Percentiles rank a stretch among this genome's conserved stretches.
These are phyloP conservation scores for Cladophialophora exuberans DNA, from an alignment of 2,329 filamentous ascomycete genomes.

Conservation along the genomic window DNA sequence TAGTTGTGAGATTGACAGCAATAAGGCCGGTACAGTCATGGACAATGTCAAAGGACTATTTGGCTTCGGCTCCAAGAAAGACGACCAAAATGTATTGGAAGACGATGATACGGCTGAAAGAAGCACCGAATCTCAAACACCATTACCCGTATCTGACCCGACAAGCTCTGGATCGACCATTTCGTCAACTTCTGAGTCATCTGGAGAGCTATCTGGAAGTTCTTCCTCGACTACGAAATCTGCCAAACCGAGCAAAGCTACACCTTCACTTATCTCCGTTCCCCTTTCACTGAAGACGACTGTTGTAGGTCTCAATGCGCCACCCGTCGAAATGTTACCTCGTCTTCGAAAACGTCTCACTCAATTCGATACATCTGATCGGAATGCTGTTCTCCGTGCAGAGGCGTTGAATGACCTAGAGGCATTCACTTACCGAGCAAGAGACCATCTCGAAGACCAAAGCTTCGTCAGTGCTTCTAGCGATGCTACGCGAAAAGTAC, in stretches of 20 bases:
- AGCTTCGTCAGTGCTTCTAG: slow-evolving; percentile 74
- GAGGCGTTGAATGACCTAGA: slow-evolving; percentile 93
- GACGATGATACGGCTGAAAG: slow-evolving; percentile 54
- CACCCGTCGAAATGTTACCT: slow-evolving; percentile 42
- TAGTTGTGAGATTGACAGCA: slow-evolving; percentile 79
- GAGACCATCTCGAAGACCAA: slow-evolving; percentile 79
- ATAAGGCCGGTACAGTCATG: slow-evolving; percentile 78
- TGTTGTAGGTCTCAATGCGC: slow-evolving; percentile 47
- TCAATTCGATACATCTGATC: slow-evolving; percentile 85
- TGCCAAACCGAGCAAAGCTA: slow-evolving; percentile 47
- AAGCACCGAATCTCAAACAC: slow-evolving; percentile 32
- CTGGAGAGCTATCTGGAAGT: slow-evolving; percentile 40
- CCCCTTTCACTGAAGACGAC: slow-evolving; percentile 54
- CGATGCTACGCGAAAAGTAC: slow-evolving; percentile 64
- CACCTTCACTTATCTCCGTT: slow-evolving; percentile 56
- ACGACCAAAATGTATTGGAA: slow-evolving; percentile 72
- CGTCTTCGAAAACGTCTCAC: slow-evolving; percentile 72
- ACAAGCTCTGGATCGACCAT: slow-evolving; percentile 37
- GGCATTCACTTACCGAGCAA: slow-evolving; percentile 84
- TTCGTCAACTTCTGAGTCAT: slow-evolving; percentile 45
- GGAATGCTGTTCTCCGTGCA: slow-evolving; percentile 73
- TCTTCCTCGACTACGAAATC: slow-evolving; percentile 41
- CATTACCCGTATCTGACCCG: slow-evolving; percentile 30
- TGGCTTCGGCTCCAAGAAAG: slow-evolving; percentile 83
- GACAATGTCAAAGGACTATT: slow-evolving; percentile 96